Base-by-base conservation (phyloP, 805 yeast species). In the Yamadazyma nakazawae region DNA sequence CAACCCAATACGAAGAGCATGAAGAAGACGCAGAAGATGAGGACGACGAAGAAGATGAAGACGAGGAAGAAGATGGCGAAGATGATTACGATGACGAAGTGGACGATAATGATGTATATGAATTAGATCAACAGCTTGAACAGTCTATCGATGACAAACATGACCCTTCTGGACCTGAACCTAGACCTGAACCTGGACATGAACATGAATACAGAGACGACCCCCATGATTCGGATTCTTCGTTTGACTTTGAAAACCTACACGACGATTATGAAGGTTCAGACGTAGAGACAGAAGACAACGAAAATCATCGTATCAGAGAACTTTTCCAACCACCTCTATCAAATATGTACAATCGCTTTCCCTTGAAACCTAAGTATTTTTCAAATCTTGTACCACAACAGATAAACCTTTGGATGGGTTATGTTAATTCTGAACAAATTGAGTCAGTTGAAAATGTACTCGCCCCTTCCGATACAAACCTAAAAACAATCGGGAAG, bases 401-500 rank as follows among this genome's bases (percentile, higher is more conserved):
- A 59, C 91, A 85, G 58, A 80, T 85, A 30, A 85, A 85, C 56
- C 62, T 85, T 6, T 85, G 92, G 92, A 72, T 84, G 66, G 91
- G 91, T 1, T 62, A 70, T 1, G 49, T 38, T 35, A 51, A 19
- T 28, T 49, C 24, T 18, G 32, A 18, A 37, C 57, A 16, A 7
- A 12, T 26, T 5, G 21, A 19, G 10, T 3, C 25, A 3, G 25
- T 17, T 8, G 37, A 31, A 7, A 9, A 19, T 16, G 18, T 16
- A 10, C 13, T 26, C 13, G 19, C 21, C 11, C 39, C 64, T 8
- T 40, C 28, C 11, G 63, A 18, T 43, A 49, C 2, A 26, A 39
- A 1, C 13, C 46, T 52, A 2, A 62, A 63, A 30, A 14, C 44
- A 7, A 45, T 51, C 5, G 60, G 59, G 8, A 77, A 79, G 56